Base-by-base conservation (phyloP, 2,329 filamentous ascomycete genomes). In the Trichophyton verrucosum region DNA sequence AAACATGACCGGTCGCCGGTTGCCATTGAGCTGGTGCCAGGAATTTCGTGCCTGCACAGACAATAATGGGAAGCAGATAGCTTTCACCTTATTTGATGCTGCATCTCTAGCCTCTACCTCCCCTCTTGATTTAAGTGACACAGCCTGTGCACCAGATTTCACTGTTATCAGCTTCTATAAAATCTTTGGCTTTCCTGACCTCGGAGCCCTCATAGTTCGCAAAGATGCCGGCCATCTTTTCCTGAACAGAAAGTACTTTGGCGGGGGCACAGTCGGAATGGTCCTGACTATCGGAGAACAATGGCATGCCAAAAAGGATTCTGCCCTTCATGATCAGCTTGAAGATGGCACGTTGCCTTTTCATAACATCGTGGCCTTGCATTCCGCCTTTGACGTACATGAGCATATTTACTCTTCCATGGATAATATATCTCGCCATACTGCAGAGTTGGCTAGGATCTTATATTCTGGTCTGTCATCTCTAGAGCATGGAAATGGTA, bases 121-220 rank as follows among this genome's bases (percentile, higher is more conserved):
- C 3, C 84, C 83, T 0, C 77, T 97, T 5, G 82, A 95, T 68
- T 76, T 97, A 1, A 78, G 82, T 60, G 75, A 88, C 65, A 66
- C 79, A 0, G 75, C 77, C 0, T 70, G 74, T 0, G 84, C 87
- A 0, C 88, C 92, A 0, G 92, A 97, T 71, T 97, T 97, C 66
- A 86, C 84, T 0, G 87, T 89, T 0, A 69, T 97, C 47, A 96
- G 91, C 72, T 85, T 97, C 65, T 95, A 96, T 76, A 99, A 97
- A 72, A 91, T 96, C n/a, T 97, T 97, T 72, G 92, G 94, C 1
- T 96, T 96, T 65, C 92, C 92, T 0, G 89, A 97, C 70, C 78
- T 97, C 1, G 92, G 92, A 1, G 91, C 86, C 1, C 75, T 99
- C 61, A 84, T 97, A 33, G 84, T 97, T 11, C 84, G 87, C 47